A percentile compares a stretch with the other conserved stretches of the same genome.
phyloP scores from a whole-genome alignment of 305 asterid species.

The Fraxinus greggii region DNA sequence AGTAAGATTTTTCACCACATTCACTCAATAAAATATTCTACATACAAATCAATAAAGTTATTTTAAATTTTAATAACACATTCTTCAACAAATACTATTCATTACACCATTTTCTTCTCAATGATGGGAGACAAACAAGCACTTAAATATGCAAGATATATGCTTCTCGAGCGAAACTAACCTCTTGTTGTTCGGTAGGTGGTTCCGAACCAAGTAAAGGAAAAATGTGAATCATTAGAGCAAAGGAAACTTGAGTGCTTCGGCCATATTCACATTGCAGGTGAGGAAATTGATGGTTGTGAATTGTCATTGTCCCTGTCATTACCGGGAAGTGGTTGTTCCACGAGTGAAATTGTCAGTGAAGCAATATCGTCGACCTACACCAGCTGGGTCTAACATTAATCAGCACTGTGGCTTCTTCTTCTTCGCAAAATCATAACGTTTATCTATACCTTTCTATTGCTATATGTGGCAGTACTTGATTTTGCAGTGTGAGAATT shows the following conservation, averaged over 20 bases:
- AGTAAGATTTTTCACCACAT: no score
- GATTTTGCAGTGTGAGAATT: neutral
- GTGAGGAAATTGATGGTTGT: constrained; percentile 29
- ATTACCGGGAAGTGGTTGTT: constrained; percentile 30
- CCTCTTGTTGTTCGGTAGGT: neutral
- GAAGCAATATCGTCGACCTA: constrained; percentile 33
- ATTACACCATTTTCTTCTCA: no score
- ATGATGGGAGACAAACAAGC: no score
- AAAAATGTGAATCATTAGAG: neutral
- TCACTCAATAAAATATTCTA: no score
- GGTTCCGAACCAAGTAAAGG: constrained; percentile 26
- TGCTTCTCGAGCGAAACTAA: neutral
- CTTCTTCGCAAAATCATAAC: constrained; percentile 13
- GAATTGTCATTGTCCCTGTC: constrained; percentile 43
- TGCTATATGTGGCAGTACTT: constrained; percentile 37
- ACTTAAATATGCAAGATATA: neutral
- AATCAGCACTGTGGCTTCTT: neutral
- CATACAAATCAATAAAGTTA: no score
- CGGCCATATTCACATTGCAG: neutral
- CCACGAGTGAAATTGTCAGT: constrained; percentile 33
- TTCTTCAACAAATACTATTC: no score
- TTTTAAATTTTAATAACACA: no score
- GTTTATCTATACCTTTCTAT: constrained; percentile 45
- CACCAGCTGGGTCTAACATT: neutral
- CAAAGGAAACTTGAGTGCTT: constrained; percentile 8